phyloP scores from a whole-genome alignment of 140 eudicot species.

The Bidens hawaiensis region DNA sequence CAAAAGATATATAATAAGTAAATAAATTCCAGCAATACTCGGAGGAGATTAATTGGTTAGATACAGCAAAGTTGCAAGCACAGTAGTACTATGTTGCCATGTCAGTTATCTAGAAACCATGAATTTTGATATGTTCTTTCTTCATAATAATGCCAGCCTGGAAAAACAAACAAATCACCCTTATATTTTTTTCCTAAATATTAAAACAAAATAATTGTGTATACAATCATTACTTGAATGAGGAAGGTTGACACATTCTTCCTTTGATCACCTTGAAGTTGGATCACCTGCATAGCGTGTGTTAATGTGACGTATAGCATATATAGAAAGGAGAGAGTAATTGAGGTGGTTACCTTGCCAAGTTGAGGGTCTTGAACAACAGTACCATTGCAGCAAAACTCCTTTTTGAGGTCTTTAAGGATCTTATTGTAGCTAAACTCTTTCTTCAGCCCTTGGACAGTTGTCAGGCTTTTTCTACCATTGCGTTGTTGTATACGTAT shows the following conservation, averaged over 20 bases:
- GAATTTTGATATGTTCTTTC: constrained; percentile 87
- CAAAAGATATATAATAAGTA: background rate
- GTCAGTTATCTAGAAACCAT: constrained; percentile 61
- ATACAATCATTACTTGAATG: constrained; percentile 37
- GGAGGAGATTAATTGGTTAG: constrained; percentile 24
- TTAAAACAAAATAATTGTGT: background rate
- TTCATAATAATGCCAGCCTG: constrained; percentile 93
- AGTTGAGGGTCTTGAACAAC: constrained; percentile 81
- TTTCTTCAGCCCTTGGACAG: constrained; percentile 67
- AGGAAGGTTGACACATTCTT: constrained; percentile 64
- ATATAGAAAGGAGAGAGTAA: too few relatives aligned
- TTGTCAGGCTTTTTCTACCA: constrained; percentile 78
- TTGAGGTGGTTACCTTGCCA: constrained; percentile 59
- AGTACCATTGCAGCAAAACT: constrained; percentile 82
- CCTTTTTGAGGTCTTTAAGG: constrained; percentile 60
- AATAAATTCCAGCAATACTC: constrained; percentile 12
- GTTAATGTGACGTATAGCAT: too few relatives aligned
- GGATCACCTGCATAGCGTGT: constrained; percentile 39
- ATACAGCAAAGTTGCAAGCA: constrained; percentile 41
- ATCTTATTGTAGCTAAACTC: constrained; percentile 57
- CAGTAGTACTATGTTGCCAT: constrained; percentile 25
- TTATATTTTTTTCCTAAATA: too few relatives aligned
- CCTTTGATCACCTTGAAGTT: constrained; percentile 69
- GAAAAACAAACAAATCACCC: background rate
- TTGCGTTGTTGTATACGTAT: constrained; percentile 72